Evolutionary conservation across 2,329 filamentous ascomycete genomes (phyloP).

Genomic region (Blastomyces emzantsi): DNA sequence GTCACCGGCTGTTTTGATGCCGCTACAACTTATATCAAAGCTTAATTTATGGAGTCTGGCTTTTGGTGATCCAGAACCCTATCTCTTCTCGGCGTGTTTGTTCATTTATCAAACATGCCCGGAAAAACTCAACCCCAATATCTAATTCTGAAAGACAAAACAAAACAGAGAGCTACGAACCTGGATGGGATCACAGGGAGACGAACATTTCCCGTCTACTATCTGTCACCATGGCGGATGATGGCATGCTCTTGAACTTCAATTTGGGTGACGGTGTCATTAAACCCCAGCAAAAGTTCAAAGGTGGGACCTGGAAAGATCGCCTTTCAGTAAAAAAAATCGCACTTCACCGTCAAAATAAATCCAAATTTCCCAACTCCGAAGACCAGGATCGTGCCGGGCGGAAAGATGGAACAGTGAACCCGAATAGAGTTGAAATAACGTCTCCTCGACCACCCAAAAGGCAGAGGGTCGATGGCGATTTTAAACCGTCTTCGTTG

Average conservation of each 20-base stretch:
- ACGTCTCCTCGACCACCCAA: slow-evolving; percentile 28
- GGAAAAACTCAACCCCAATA: slow-evolving; percentile 6
- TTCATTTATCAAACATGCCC: not conserved
- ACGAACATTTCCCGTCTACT: not conserved
- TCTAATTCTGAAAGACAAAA: not conserved
- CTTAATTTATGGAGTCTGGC: no score
- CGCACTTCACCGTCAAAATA: slow-evolving; percentile 46
- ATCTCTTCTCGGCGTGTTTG: slow-evolving; percentile 1
- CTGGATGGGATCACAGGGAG: not conserved
- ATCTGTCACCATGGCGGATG: slow-evolving; percentile 63
- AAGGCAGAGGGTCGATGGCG: slow-evolving; percentile 32
- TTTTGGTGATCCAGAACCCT: no score
- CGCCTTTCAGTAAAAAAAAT: slow-evolving; percentile 70
- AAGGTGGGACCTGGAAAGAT: slow-evolving; percentile 90
- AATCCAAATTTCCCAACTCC: slow-evolving; percentile 17
- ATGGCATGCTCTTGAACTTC: slow-evolving; percentile 93
- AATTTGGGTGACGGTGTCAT: slow-evolving; percentile 61
- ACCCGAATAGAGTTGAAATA: slow-evolving; percentile 27
- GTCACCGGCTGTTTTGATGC: no score
- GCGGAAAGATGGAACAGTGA: slow-evolving; percentile 13
- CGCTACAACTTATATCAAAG: no score
- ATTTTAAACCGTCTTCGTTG: slow-evolving; percentile 26
- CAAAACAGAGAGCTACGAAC: not conserved
- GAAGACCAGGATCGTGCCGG: slow-evolving; percentile 9
- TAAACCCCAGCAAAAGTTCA: slow-evolving; percentile 56